Base-by-base conservation (phyloP, 1,139 yeast genomes). In the Candida sp. region DNA sequence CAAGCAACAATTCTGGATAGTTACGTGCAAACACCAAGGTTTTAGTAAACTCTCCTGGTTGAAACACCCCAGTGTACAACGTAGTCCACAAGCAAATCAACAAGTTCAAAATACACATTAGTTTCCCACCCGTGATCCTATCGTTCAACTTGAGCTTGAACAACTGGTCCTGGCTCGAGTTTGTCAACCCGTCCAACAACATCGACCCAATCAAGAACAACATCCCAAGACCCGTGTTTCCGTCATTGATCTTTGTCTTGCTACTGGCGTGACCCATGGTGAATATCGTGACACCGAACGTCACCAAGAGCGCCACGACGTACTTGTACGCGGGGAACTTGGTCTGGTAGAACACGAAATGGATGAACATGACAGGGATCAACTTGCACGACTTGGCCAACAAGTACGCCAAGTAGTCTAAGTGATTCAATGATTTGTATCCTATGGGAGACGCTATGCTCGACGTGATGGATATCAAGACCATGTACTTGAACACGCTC, bases 301-400 rank as follows among this genome's bases (percentile, higher is more conserved):
- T 93, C 28, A 94, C 96, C 30, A 82, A 65, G 0, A 74, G 61
- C 0, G 96, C 98, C 17, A 94, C 96, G 32, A 81, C 56, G 63
- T 90, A 90, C 67, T 94, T 96, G 70, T 86, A 85, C 6, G 71
- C 50, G 0, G 97, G 94, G 67, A 90, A 94, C 51, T 71, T 73
- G 5, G 90, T 84, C 39, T 88, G 78, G 69, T 92, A 94, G 26
- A 90, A 65, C n/a, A 85, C 60, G 54, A 87, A 72, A 63, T 92
- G 98, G 3, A 94, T 88, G 34, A 90, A 67, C 88, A 94, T 86
- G 26, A 93, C 96, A 0, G 99, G 99, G 33, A 94, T 84, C 66
- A 94, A 78, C 63, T 94, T 94, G 67, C 99, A 94, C 47, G 97
- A 88, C 66, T 94, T 94, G 38, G 98, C 97, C 55, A 94, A 78